Evolutionary conservation across 164 flowering plant species (phyloP), one percentile per base, ranked within the genome.

Genomic region (Liquidambar formosana): DNA sequence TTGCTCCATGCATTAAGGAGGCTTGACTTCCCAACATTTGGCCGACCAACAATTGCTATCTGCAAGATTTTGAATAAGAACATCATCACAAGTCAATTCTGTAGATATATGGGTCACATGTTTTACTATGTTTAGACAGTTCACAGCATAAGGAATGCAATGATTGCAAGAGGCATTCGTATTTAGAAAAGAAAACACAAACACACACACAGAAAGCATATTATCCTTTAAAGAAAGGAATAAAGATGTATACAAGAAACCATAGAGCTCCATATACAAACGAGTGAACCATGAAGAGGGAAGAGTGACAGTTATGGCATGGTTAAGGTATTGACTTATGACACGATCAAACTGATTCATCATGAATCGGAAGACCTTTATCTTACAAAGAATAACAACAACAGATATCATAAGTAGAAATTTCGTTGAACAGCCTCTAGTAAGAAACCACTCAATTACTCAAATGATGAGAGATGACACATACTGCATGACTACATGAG

Each of bases 1-100:
- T 87, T 95, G 92, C 99, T 91, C 97, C 99, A 96, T 54, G 97
- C 93, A 83, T 96, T 96, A 41, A 96, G 93, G 58, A 96, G 90
- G 85, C 98, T 93, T 59, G 99, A 96, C 81, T 96, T 93, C 70
- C 99, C 99, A 75, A 96, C 99, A 86, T 93, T 96, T 54, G 99
- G 99, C 57, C 99, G 86, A 27, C 99, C 99, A 81, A 96, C 83
- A 75, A 96, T 96, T 72, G 99, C 99, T 53, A 93, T 83, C 97
- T 93, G 92, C 75, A 80, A 62, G 45, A 44, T 49, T 63, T 67
- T 16, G 48, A 44, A 10, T 9, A 68, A 59, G 38, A 61, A 10
- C 19, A 70, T 46, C 45, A 38, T 14, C 21, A 11, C 14, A 27
- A 28, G 3, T 45, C 38, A 23, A 46, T 16, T 48, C 48, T 62